Evolutionary conservation across 177 flowering plant genomes (phyloP).

Genomic region (Vitis hybrid): DNA sequence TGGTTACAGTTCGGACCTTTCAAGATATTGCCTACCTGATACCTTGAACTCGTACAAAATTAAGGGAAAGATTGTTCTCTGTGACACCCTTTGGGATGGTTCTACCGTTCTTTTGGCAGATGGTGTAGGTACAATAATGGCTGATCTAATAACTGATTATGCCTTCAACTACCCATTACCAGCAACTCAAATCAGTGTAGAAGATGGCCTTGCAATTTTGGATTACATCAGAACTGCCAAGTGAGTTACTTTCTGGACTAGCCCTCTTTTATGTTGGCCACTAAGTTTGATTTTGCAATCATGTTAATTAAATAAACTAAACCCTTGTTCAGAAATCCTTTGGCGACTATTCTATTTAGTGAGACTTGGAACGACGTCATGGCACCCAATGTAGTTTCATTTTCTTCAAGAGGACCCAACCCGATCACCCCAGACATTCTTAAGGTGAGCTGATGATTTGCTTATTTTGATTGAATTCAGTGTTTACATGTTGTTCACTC

Average conservation of each 20-base stretch:
- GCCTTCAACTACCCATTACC: slow-evolving; percentile 29
- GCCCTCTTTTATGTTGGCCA: not conserved
- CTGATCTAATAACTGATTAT: not conserved
- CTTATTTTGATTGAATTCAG: not conserved
- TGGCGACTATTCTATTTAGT: slow-evolving; percentile 33
- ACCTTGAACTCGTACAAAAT: slow-evolving; percentile 15
- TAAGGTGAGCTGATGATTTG: slow-evolving; percentile 29
- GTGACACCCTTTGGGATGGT: slow-evolving; percentile 27
- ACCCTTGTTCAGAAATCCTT: slow-evolving; percentile 28
- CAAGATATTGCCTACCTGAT: slow-evolving; percentile 24
- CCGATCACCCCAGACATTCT: slow-evolving; percentile 34
- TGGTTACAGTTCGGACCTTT: slow-evolving; percentile 2
- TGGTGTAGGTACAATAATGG: slow-evolving; percentile 31
- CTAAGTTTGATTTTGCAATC: not conserved
- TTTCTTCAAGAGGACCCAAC: slow-evolving; percentile 61
- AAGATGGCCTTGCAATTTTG: slow-evolving; percentile 9
- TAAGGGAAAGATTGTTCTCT: slow-evolving; percentile 33
- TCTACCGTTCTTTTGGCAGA: slow-evolving; percentile 20
- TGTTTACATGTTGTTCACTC: too few species aligned
- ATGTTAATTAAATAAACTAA: not conserved
- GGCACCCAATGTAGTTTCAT: slow-evolving; percentile 40
- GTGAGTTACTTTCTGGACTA: slow-evolving; percentile 3
- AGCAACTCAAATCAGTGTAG: slow-evolving; percentile 9
- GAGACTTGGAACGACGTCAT: slow-evolving; percentile 19
- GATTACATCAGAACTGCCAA: slow-evolving; percentile 30